phyloP scores from a whole-genome alignment of 2,329 filamentous ascomycete species.

The Blumeria graminis region DNA sequence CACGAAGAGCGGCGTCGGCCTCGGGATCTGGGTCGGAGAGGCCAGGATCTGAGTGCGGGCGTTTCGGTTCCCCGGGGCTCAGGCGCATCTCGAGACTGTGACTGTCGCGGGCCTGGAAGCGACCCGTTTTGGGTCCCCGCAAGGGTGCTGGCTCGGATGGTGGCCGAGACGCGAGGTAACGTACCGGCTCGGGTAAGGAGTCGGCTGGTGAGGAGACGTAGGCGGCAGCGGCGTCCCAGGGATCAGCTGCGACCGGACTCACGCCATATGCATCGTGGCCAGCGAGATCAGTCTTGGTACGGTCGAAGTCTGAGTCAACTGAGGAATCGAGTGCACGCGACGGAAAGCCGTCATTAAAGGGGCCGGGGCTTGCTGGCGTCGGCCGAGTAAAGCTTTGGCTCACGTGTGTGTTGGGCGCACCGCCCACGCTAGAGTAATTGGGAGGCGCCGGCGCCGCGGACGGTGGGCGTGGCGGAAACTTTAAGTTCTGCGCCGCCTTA shows the following conservation, averaged over 20 bases:
- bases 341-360: not conserved
- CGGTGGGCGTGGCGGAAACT: not conserved
- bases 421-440: not conserved
- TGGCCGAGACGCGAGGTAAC: not conserved
- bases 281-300: not conserved
- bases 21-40: not conserved
- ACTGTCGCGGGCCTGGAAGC: not conserved
- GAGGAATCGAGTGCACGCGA: not conserved
- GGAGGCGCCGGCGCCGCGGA: not conserved
- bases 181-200: not conserved
- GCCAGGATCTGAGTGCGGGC: not conserved
- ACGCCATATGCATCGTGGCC: not conserved
- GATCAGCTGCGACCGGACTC: not conserved
- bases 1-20: not conserved
- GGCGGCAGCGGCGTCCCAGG: not conserved
- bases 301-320: constrained; percentile 1
- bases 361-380: not conserved
- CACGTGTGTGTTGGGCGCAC: not conserved
- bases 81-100: not conserved
- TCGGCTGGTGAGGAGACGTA: not conserved
- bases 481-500: not conserved
- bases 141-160: not conserved
- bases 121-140: not conserved
- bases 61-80: not conserved
- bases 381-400: not conserved